Percentiles rank a stretch among this genome's conserved stretches.
Conservation (phyloP, 1,139 yeast species). For the Arxiozyma slooffiae region DNA sequence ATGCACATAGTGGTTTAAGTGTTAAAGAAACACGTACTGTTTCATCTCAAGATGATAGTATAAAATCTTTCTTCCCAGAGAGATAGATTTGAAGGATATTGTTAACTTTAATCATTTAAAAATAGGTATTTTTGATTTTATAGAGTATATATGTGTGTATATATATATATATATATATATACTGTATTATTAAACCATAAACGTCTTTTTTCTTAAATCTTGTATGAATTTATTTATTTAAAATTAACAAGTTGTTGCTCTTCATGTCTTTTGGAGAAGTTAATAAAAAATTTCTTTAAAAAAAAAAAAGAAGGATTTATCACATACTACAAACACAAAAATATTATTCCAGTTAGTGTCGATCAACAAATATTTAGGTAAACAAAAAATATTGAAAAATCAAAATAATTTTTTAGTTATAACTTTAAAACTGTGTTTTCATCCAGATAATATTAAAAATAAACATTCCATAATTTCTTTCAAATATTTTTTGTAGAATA, state of each 20-base stretch:
- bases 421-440: neutral
- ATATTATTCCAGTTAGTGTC: too few species aligned
- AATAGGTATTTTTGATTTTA: neutral
- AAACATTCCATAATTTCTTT: neutral
- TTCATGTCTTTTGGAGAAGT: too few species aligned
- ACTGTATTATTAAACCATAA: neutral
- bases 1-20: neutral
- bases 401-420: too few species aligned
- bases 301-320: too few species aligned
- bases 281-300: too few species aligned
- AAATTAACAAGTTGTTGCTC: neutral
- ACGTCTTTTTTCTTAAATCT: neutral
- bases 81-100: neutral
- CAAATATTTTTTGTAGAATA: too few species aligned
- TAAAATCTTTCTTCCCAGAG: slow-evolving; percentile 14
- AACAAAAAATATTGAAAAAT: too few species aligned
- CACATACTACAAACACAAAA: too few species aligned
- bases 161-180: neutral
- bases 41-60: slow-evolving; percentile 8
- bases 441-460: neutral
- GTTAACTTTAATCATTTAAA: neutral
- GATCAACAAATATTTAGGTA: too few species aligned
- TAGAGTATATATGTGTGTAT: too few species aligned
- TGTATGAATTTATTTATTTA: neutral
- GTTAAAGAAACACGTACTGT: neutral